A percentile compares a stretch with the other conserved stretches of the same genome.
These are phyloP conservation scores for Zygosaccharomyces kombuchaensis DNA, from an alignment of 805 yeast genomes.

Conservation along the genomic window DNA sequence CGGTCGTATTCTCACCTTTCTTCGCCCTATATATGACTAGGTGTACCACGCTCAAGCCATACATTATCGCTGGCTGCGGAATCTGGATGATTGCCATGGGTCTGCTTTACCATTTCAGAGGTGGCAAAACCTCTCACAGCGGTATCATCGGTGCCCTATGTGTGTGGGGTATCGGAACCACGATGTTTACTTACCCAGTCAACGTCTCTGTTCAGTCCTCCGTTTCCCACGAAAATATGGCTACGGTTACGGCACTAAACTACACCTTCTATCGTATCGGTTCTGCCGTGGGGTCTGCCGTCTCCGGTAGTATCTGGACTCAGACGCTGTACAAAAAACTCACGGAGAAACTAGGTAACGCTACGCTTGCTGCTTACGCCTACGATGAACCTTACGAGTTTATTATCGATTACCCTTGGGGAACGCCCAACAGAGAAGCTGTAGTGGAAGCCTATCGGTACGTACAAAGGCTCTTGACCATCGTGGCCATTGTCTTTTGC, in stretches of 20 bases:
- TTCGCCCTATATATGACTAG: conserved; percentile 50
- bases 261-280: conserved; percentile 61
- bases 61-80: conserved; percentile 53
- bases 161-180: conserved; percentile 66
- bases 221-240: conserved; percentile 64
- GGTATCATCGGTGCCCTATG: conserved; percentile 67
- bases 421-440: conserved; percentile 54
- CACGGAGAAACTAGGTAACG: conserved; percentile 34
- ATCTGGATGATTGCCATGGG: conserved; percentile 64
- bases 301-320: conserved; percentile 60
- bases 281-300: conserved; percentile 56
- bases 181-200: conserved; percentile 61
- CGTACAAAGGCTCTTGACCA: conserved; percentile 54
- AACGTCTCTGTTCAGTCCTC: conserved; percentile 59
- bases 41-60: conserved; percentile 51
- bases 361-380: conserved; percentile 41
- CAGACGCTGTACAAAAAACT: conserved; percentile 48
- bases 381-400: conserved; percentile 53
- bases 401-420: conserved; percentile 50
- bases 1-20: conserved; percentile 55
- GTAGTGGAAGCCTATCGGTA: conserved; percentile 55
- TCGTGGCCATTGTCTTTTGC: conserved; percentile 36
- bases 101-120: conserved; percentile 51
- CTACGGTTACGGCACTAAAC: conserved; percentile 56
- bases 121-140: conserved; percentile 43